Conservation (phyloP, 1,139 yeast genomes). For the Spathaspora sp. region DNA sequence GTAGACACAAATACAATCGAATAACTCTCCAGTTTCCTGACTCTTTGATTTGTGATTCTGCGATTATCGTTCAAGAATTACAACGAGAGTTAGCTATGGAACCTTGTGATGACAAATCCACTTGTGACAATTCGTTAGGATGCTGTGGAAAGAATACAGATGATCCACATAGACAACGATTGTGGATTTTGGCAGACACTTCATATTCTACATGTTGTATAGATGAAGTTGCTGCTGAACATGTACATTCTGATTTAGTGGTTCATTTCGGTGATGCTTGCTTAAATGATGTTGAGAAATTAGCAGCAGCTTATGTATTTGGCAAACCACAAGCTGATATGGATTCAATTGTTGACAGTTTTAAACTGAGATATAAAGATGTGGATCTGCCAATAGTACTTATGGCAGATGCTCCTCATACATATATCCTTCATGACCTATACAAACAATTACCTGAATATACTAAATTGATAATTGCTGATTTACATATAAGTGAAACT, state of each 20-base stretch:
- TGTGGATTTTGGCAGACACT: constrained; percentile 89
- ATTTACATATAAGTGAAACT: constrained; percentile 35
- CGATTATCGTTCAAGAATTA: constrained; percentile 57
- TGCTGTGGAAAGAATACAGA: neutral
- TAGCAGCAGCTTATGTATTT: constrained; percentile 76
- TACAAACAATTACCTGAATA: constrained; percentile 37
- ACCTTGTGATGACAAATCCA: neutral
- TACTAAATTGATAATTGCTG: constrained; percentile 48
- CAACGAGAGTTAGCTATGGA: constrained; percentile 23
- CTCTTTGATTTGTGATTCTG: constrained; percentile 70
- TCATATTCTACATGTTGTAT: constrained; percentile 95
- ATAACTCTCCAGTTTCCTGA: constrained; percentile 94
- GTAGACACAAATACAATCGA: constrained; percentile 34
- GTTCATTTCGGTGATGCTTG: constrained; percentile 97
- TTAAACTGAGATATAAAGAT: constrained; percentile 35
- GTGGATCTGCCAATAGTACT: constrained; percentile 40
- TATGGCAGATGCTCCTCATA: constrained; percentile 69
- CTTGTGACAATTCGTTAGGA: neutral
- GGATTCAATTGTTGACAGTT: constrained; percentile 28
- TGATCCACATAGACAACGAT: constrained; percentile 23
- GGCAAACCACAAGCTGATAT: constrained; percentile 61
- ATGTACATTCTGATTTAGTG: constrained; percentile 80
- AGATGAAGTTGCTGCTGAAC: constrained; percentile 96
- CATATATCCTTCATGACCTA: constrained; percentile 38
- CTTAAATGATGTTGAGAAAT: constrained; percentile 67